Conservation (phyloP, 192 early-diverging fungal genomes). For the Backusella macrospora region DNA sequence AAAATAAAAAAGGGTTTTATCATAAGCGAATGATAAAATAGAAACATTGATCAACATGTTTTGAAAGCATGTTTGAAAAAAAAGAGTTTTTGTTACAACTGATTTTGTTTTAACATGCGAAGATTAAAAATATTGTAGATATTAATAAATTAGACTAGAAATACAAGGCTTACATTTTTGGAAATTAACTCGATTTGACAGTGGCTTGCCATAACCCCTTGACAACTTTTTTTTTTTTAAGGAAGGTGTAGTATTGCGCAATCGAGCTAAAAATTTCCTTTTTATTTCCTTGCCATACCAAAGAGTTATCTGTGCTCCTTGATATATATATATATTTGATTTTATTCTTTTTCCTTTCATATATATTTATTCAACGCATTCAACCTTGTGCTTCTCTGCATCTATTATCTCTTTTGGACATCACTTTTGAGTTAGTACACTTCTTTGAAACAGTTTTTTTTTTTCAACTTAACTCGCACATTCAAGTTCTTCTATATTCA, state of each 20-base stretch:
- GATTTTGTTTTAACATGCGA: background rate
- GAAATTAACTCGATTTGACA: background rate
- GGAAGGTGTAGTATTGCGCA: background rate
- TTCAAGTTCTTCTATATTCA: too few relatives aligned
- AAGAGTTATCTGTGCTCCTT: too few relatives aligned
- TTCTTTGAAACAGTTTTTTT: too few relatives aligned
- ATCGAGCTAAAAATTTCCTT: background rate
- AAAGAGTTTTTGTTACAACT: background rate
- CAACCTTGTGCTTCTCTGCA: too few relatives aligned
- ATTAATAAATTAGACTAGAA: background rate
- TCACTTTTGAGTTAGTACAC: too few relatives aligned
- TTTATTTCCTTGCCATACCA: too few relatives aligned
- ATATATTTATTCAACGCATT: too few relatives aligned
- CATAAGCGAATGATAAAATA: background rate
- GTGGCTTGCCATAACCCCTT: constrained; percentile 1
- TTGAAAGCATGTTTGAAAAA: background rate
- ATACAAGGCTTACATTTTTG: background rate
- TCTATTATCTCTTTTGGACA: too few relatives aligned
- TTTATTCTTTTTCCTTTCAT: too few relatives aligned
- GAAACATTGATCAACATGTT: background rate
- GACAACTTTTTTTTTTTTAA: background rate
- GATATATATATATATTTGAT: too few relatives aligned
- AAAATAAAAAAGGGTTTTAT: background rate
- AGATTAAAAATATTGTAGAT: background rate
- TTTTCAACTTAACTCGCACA: too few relatives aligned